Conservation (phyloP, 306 rosid genomes). For the Cucumis sativus region DNA sequence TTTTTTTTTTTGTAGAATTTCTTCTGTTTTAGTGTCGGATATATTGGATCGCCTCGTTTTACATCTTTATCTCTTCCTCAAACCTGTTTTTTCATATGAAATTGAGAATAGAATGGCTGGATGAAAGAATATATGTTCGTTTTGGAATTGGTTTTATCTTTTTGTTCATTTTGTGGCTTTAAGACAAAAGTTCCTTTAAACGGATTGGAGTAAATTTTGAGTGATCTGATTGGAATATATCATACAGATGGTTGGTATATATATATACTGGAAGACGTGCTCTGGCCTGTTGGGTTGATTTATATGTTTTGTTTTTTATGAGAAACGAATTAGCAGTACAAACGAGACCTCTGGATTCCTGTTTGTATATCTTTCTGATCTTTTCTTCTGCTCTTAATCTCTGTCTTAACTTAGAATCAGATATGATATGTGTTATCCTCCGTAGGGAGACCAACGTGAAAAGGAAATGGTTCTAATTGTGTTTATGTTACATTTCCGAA, state of each 20-base stretch:
- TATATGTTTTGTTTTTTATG: background rate
- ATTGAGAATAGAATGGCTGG: background rate
- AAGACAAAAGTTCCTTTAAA: background rate
- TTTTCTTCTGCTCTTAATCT: background rate
- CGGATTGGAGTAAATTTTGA: background rate
- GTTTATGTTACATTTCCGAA: background rate
- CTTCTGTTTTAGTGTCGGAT: background rate
- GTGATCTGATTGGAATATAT: background rate
- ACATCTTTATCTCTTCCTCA: too few species aligned
- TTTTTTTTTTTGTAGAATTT: background rate
- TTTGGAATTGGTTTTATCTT: background rate
- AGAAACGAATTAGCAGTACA: background rate
- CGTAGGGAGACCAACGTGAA: background rate
- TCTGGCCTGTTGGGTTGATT: background rate
- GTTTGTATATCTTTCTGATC: background rate
- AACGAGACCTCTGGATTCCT: background rate
- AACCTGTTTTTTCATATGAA: background rate
- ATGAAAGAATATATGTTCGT: background rate
- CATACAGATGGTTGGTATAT: background rate
- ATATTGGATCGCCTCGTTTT: background rate
- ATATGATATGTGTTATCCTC: background rate
- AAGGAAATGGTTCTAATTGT: background rate
- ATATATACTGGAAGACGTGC: background rate
- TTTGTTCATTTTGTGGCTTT: background rate
- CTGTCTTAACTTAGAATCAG: background rate